Conservation (phyloP, 768 basidiomycete species). For the Tremella fuciformis region DNA sequence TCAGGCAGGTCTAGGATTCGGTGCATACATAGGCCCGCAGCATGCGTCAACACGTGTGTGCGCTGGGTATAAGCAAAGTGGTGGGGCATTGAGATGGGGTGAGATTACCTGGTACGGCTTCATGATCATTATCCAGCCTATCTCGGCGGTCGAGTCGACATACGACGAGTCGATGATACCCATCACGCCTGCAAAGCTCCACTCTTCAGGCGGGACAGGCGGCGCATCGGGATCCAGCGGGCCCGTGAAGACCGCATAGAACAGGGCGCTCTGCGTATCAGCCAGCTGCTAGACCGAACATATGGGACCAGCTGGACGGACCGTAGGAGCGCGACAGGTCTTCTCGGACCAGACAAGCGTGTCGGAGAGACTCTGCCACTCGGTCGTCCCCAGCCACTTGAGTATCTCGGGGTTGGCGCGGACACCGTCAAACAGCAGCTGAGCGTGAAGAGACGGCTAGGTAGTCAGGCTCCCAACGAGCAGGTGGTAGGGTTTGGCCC, state of each 20-base stretch:
- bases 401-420: slow-evolving; percentile 23
- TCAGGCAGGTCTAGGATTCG: slow-evolving; percentile 27
- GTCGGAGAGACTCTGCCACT: slow-evolving; percentile 15
- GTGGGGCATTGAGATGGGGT: not conserved
- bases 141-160: slow-evolving; percentile 27
- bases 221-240: slow-evolving; percentile 20
- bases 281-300: not conserved
- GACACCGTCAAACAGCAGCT: slow-evolving; percentile 23
- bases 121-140: slow-evolving; percentile 36
- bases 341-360: slow-evolving; percentile 18
- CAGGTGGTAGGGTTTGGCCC: not conserved
- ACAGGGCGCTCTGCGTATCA: slow-evolving; percentile 17
- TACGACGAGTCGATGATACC: slow-evolving; percentile 27
- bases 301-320: not conserved
- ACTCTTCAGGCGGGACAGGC: slow-evolving; percentile 25
- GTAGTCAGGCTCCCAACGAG: too few species aligned
- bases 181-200: slow-evolving; percentile 33
- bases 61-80: slow-evolving; percentile 12
- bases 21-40: slow-evolving; percentile 34
- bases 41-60: slow-evolving; percentile 44
- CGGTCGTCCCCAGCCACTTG: slow-evolving; percentile 15
- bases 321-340: slow-evolving; percentile 13
- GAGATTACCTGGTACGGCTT: slow-evolving; percentile 37
- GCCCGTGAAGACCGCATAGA: slow-evolving; percentile 34
- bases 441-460: slow-evolving; percentile 37